Evolutionary conservation across 169 alveolate genomes (phyloP), one percentile per base, ranked within the genome.

Genomic region (Cryptosporidium sp.): DNA sequence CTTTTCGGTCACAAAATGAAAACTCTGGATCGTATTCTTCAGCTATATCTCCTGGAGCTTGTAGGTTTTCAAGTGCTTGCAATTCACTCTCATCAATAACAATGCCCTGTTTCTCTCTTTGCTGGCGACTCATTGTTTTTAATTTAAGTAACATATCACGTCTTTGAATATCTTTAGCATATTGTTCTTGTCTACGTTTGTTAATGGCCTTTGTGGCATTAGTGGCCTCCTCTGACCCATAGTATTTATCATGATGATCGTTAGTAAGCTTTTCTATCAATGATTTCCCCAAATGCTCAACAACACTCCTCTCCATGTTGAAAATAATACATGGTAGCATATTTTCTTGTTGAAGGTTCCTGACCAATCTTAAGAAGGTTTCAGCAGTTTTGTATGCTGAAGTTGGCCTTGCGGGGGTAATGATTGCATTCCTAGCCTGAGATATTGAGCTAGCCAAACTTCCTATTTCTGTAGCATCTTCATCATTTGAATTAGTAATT

Each of bases 21-120:
- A 95, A 95, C 45, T 95, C 97, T 48, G 95, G 94, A 92, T 94
- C 97, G 84, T 95, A 93, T 51, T 95, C 97, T 53, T 95, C 96
- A 14, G 97, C 93, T 37, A 95, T 94, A 71, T 95, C 97, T 4
- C 91, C 91, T 0, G 97, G 97, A 21, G 93, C 96, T 26, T 52
- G 75, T 37, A 93, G 37, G 67, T 94, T 95, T 37, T 94, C 92
- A 48, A 91, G 87, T 16, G 92, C 94, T 53, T 92, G 92, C 72
- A 94, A 85, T 68, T 91, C 94, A 52, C 93, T 92, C 69, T 92
- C 92, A 39, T 92, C 92, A 67, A 91, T 92, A 42, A 92, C 95
- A 33, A 95, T 71, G 44, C 97, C 96, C 72, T 95, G 96, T 52
- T 93, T 96, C 91, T 94, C 95, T 58, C 95, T 84, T 87, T 95